These are phyloP conservation scores for Barbarea vulgaris DNA, from an alignment of 345 rosid species.

Conservation along the genomic window DNA sequence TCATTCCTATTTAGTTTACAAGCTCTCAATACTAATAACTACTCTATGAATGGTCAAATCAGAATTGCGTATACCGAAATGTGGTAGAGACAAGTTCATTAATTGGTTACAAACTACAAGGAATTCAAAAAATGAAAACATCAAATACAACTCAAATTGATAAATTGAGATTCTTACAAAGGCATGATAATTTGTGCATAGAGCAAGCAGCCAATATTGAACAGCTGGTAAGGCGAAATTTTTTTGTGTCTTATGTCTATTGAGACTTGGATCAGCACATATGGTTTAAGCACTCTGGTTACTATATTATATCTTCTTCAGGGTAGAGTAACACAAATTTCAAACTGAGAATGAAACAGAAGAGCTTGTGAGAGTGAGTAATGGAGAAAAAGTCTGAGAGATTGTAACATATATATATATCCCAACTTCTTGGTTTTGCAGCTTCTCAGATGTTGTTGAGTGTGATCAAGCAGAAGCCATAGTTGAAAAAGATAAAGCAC, in stretches of 20 bases:
- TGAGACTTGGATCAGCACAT: constrained; percentile 11
- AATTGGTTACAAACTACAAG: too few species aligned
- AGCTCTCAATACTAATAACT: too few species aligned
- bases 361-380: constrained; percentile 37
- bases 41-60: too few species aligned
- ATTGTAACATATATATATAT: constrained; percentile 22
- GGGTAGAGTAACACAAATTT: constrained; percentile 60
- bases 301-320: constrained; percentile 36
- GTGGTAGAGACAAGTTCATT: too few species aligned
- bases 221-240: constrained; percentile 56
- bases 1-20: neutral
- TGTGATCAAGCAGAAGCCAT: constrained; percentile 36
- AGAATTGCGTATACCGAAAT: too few species aligned
- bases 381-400: constrained; percentile 3
- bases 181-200: constrained; percentile 65
- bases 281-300: constrained; percentile 25
- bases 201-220: constrained; percentile 86
- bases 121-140: too few species aligned
- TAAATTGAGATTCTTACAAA: too few species aligned
- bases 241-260: constrained; percentile 7
- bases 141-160: too few species aligned
- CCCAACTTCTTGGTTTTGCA: constrained; percentile 26
- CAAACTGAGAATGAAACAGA: constrained; percentile 46
- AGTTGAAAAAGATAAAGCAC: constrained; percentile 55
- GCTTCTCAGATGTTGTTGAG: constrained; percentile 36